These are phyloP conservation scores for Borovskyia barvae DNA, from an alignment of 208 protist species.

Conservation along the genomic window DNA sequence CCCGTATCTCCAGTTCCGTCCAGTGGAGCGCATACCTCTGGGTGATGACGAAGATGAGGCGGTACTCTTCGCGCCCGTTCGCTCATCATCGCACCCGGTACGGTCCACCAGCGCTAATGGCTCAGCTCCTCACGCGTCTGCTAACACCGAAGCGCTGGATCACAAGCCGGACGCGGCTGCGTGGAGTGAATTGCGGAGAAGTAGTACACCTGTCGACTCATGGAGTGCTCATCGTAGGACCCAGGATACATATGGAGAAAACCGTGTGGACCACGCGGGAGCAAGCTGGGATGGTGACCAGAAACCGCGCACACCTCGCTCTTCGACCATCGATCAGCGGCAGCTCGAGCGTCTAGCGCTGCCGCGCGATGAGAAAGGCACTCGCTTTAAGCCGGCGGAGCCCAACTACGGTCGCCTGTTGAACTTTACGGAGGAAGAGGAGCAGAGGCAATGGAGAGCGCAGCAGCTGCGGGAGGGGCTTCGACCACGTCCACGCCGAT, in stretches of 20 bases:
- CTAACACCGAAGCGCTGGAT: too few relatives aligned
- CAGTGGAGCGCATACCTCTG: conserved; percentile 8
- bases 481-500: not conserved
- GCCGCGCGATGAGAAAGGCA: conserved; percentile 15
- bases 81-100: not conserved
- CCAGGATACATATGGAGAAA: too few relatives aligned
- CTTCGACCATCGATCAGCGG: conserved; percentile 4
- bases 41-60: conserved; percentile 17
- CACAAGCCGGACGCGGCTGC: too few relatives aligned
- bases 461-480: not conserved
- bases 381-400: conserved; percentile 1
- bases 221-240: too few relatives aligned
- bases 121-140: not conserved
- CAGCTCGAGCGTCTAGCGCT: conserved; percentile 26
- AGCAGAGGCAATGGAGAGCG: conserved; percentile 10
- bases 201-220: too few relatives aligned
- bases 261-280: too few relatives aligned
- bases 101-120: too few relatives aligned
- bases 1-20: conserved; percentile 9
- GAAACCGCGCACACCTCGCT: not conserved
- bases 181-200: too few relatives aligned
- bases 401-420: conserved; percentile 71
- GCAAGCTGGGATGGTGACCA: too few relatives aligned
- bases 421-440: conserved; percentile 60
- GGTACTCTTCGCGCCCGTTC: not conserved